Evolutionary conservation across 805 yeast species (phyloP).

Genomic region (Saccharomycopsis vini): DNA sequence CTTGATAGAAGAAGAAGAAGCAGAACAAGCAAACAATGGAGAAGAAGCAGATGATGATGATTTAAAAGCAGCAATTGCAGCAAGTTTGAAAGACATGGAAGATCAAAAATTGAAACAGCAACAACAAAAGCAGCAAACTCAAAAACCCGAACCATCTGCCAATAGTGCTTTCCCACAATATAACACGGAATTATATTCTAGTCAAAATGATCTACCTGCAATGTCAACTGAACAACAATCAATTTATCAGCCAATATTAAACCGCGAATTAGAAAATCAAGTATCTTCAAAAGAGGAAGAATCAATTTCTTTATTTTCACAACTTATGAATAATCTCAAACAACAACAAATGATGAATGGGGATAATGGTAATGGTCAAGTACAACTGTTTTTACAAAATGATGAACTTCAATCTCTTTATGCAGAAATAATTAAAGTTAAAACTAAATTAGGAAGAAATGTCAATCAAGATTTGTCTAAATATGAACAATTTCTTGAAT

Average conservation of each 20-base stretch:
- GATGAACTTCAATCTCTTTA: constrained; percentile 48
- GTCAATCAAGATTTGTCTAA: constrained; percentile 48
- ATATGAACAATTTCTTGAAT: constrained; percentile 57
- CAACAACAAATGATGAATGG: constrained; percentile 24
- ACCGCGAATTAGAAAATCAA: constrained; percentile 10
- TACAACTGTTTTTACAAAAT: constrained; percentile 38
- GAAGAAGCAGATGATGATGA: constrained; percentile 74
- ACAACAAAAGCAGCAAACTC: constrained; percentile 12
- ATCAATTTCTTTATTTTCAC: constrained; percentile 57
- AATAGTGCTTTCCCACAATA: not conserved
- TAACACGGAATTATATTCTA: not conserved
- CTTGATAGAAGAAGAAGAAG: constrained; percentile 6
- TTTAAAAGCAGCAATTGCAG: constrained; percentile 89
- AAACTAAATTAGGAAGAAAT: constrained; percentile 61
- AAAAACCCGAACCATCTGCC: not conserved
- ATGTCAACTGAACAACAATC: not conserved
- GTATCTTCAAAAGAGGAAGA: constrained; percentile 60
- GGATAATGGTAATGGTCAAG: constrained; percentile 19
- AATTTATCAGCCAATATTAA: constrained; percentile 10
- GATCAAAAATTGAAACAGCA: constrained; percentile 23
- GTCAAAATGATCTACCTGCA: not conserved
- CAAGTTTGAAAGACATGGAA: constrained; percentile 72
- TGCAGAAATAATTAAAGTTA: constrained; percentile 46
- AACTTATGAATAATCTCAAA: constrained; percentile 48
- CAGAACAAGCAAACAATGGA: constrained; percentile 12